These are phyloP conservation scores for Pyricularia pennisetigena DNA, from an alignment of 2,329 filamentous ascomycete genomes.

Conservation along the genomic window DNA sequence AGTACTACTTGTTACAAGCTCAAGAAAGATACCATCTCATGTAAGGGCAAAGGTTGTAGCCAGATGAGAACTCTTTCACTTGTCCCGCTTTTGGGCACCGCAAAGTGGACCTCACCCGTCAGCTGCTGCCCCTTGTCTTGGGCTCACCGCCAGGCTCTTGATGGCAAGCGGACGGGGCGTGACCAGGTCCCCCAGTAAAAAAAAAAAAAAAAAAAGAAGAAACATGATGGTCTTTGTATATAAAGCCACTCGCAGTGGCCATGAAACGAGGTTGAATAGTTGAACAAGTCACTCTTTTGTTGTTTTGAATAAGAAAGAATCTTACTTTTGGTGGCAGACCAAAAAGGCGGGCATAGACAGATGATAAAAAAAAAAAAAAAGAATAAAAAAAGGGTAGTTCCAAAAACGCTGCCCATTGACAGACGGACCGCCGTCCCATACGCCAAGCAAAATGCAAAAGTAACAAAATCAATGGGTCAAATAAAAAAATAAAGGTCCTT, in stretches of 20 bases:
- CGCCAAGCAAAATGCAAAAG: constrained; percentile 2
- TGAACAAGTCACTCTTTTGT: not conserved
- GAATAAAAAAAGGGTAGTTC: not conserved
- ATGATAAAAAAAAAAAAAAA: not conserved
- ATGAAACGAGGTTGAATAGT: not conserved
- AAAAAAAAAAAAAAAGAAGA: not conserved
- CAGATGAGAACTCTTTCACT: not conserved
- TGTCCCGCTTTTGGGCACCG: too few species aligned
- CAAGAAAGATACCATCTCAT: not conserved
- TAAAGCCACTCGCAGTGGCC: not conserved
- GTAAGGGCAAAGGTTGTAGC: not conserved
- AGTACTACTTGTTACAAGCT: not conserved
- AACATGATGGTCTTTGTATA: not conserved
- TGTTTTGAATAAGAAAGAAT: not conserved
- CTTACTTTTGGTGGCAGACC: not conserved
- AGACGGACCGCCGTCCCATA: not conserved
- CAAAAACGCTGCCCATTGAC: not conserved
- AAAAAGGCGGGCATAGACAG: not conserved
- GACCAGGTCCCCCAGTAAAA: not conserved
- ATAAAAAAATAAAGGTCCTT: not conserved
- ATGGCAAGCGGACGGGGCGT: too few species aligned
- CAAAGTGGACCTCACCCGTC: not conserved
- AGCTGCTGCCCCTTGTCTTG: too few species aligned
- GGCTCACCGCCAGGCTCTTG: not conserved
- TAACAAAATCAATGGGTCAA: not conserved